Evolutionary conservation across 768 basidiomycete species (phyloP), one percentile per base, ranked within the genome.

Genomic region (Rhizopogon vinicolor): DNA sequence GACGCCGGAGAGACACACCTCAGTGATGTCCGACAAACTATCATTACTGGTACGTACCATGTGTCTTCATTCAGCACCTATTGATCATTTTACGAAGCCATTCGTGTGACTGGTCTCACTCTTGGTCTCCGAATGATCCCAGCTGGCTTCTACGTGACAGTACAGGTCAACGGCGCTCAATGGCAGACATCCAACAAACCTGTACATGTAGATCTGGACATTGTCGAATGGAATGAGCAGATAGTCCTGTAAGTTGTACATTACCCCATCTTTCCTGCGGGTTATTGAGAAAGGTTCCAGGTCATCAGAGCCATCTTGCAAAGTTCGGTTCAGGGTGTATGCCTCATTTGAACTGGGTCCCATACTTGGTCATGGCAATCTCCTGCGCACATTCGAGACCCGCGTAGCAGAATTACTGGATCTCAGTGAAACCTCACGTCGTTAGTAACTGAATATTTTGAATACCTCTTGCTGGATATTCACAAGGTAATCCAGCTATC

Each of bases 91-190:
- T 33, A 33, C n/a, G 7, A 41, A 41, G 16, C 16, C 40, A n/a
- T 41, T 41, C 40, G 40, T n/a, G 40, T 6, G 8, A 1, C 2
- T 7, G 25, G 50, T 44, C 13, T 61, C 7, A 1, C 13, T 8
- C 16, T n/a, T 22, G 55, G 54, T 52, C 40, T 56, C 8, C 40
- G n/a, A 18, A 44, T 51, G 5, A 46, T 59, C 6, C 62, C 60
- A 1, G 28, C 52, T 6, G 62, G 61, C 6, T 54, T 62, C 28
- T 56, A 52, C 31, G 46, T 60, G 28, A n/a, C 5, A 3, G 16
- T 55, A 4, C 5, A 9, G 10, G 10, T 41, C 6, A 41, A 39
- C 0, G 28, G 8, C 6, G 6, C 14, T 14, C 7, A 33, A 41
- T 41, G 29, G 12, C 46, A 48, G 37, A 55, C 54, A 8, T 7